Conservation (phyloP, 106 monocot genomes). For the Dioscorea zingiberensis region DNA sequence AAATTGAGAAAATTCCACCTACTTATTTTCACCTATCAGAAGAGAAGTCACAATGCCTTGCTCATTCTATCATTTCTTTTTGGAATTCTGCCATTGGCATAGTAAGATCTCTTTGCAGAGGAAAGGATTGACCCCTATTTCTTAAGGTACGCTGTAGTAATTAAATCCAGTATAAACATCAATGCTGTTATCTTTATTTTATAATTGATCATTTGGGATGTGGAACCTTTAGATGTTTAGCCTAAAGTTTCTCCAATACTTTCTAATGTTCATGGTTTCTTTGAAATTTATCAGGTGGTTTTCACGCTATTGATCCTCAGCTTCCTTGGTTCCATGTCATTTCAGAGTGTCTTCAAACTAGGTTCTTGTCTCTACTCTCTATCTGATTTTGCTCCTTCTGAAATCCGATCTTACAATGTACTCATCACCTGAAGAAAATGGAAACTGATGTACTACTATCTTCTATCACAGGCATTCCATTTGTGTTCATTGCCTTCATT, state of each 20-base stretch:
- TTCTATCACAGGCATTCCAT: slow-evolving; percentile 33
- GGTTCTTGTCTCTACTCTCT: slow-evolving; percentile 22
- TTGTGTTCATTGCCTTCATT: slow-evolving; percentile 37
- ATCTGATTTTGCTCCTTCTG: neutral
- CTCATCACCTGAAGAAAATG: too few relatives aligned
- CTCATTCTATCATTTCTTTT: slow-evolving; percentile 40
- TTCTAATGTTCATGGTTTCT: neutral
- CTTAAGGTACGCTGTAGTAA: slow-evolving; percentile 31
- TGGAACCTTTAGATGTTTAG: neutral
- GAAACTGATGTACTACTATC: neutral
- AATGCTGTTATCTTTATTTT: too few relatives aligned
- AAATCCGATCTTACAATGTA: too few relatives aligned
- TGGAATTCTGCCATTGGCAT: slow-evolving; percentile 69
- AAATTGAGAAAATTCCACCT: slow-evolving; percentile 71
- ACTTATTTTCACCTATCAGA: slow-evolving; percentile 65
- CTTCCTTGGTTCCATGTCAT: slow-evolving; percentile 44
- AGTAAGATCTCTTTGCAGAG: slow-evolving; percentile 77
- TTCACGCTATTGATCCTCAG: slow-evolving; percentile 29
- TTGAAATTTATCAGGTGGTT: slow-evolving; percentile 25
- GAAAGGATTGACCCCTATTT: slow-evolving; percentile 75
- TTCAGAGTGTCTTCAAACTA: slow-evolving; percentile 43
- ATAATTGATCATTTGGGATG: too few relatives aligned
- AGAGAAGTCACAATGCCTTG: slow-evolving; percentile 43
- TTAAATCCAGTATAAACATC: too few relatives aligned
- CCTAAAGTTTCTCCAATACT: neutral